Percentiles rank a stretch among this genome's conserved stretches.
phyloP scores from a whole-genome alignment of 768 basidiomycete species.

The Kwoniella shandongensis region DNA sequence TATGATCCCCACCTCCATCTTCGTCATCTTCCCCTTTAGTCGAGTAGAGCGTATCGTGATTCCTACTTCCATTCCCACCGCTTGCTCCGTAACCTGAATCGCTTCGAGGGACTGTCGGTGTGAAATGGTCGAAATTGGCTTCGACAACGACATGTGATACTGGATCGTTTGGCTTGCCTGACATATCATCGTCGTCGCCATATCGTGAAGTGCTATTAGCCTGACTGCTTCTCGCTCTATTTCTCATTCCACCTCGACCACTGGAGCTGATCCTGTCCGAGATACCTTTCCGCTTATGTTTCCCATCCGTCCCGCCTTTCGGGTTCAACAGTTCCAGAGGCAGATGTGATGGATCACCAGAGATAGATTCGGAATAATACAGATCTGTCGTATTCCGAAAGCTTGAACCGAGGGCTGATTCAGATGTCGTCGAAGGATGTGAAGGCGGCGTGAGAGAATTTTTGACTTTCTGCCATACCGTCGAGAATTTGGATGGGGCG shows the following conservation, averaged over 20 bases:
- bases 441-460: constrained; percentile 42
- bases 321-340: constrained; percentile 37
- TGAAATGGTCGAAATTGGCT: constrained; percentile 45
- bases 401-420: constrained; percentile 35
- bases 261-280: constrained; percentile 1
- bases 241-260: constrained; percentile 5
- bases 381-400: constrained; percentile 31
- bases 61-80: constrained; percentile 7
- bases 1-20: constrained; percentile 4
- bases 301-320: constrained; percentile 21
- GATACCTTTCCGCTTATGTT: constrained; percentile 24
- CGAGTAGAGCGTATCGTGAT: constrained; percentile 11
- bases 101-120: constrained; percentile 37
- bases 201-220: constrained; percentile 32
- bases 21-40: constrained; percentile 11
- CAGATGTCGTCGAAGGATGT: constrained; percentile 52
- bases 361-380: constrained; percentile 17
- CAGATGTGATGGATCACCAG: constrained; percentile 16
- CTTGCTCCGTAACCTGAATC: constrained; percentile 41
- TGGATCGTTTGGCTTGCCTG: constrained; percentile 30
- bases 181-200: constrained; percentile 45
- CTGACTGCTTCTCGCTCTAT: constrained; percentile 15
- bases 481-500: constrained; percentile 21
- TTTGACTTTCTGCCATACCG: constrained; percentile 32
- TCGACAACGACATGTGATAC: constrained; percentile 49